These are phyloP conservation scores for Pseudognaphalium luteoalbum DNA, from an alignment of 129 eudicot species.

Conservation along the genomic window DNA sequence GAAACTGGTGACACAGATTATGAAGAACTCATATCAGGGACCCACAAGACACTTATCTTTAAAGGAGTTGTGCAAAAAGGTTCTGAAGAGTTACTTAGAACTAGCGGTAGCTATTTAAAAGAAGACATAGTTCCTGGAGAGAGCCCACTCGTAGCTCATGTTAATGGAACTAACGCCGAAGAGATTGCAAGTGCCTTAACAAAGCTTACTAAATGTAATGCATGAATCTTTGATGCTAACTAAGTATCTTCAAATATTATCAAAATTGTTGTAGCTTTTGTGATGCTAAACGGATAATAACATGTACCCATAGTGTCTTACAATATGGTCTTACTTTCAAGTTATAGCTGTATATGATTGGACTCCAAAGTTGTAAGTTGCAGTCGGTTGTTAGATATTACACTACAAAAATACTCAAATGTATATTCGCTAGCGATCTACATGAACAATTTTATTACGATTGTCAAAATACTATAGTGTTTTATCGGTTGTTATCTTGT, in stretches of 20 bases:
- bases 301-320: slow-evolving; percentile 25
- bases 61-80: slow-evolving; percentile 77
- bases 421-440: slow-evolving; percentile 7
- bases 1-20: slow-evolving; percentile 95
- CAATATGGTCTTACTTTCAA: slow-evolving; percentile 28
- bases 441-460: slow-evolving; percentile 3
- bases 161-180: slow-evolving; percentile 46
- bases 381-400: slow-evolving; percentile 19
- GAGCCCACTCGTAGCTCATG: slow-evolving; percentile 55
- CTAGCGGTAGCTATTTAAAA: slow-evolving; percentile 66
- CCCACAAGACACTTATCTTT: slow-evolving; percentile 79
- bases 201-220: slow-evolving; percentile 47
- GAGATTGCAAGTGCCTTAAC: slow-evolving; percentile 58
- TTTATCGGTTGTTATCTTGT: neutral
- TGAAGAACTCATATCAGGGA: slow-evolving; percentile 80
- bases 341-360: slow-evolving; percentile 12
- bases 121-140: slow-evolving; percentile 82
- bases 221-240: slow-evolving; percentile 31
- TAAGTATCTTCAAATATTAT: slow-evolving; percentile 12
- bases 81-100: slow-evolving; percentile 74
- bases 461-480: neutral
- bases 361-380: slow-evolving; percentile 18
- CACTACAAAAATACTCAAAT: neutral
- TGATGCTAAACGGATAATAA: slow-evolving; percentile 30
- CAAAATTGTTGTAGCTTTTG: neutral